phyloP scores from a whole-genome alignment of 768 basidiomycete species.

The Mycena belliarum region DNA sequence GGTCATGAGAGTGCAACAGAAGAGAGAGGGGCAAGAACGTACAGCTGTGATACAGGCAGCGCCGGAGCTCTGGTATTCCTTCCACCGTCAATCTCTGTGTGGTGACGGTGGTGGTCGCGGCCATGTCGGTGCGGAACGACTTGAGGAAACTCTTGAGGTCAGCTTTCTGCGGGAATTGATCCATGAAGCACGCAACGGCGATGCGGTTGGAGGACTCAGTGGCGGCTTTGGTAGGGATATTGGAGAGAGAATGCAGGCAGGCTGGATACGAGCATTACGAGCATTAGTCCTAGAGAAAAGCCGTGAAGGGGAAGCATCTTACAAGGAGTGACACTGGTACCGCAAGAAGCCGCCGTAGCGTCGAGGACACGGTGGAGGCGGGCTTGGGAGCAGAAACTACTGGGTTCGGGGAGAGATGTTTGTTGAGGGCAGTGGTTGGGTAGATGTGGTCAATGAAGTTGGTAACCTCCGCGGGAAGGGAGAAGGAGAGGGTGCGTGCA shows the following conservation, averaged over 20 bases:
- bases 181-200: slow-evolving; percentile 26
- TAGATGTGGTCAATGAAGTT: slow-evolving; percentile 34
- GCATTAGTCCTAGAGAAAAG: not conserved
- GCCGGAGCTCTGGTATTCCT: slow-evolving; percentile 14
- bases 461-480: slow-evolving; percentile 34
- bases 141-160: slow-evolving; percentile 25
- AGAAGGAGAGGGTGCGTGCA: slow-evolving; percentile 39
- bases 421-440: slow-evolving; percentile 34
- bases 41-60: slow-evolving; percentile 24
- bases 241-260: slow-evolving; percentile 28
- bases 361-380: not conserved
- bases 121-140: slow-evolving; percentile 21
- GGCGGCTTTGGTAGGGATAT: slow-evolving; percentile 33
- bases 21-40: not conserved
- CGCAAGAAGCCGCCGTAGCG: slow-evolving; percentile 8
- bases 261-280: not conserved
- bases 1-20: not conserved
- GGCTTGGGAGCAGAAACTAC: slow-evolving; percentile 17
- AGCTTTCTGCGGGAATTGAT: slow-evolving; percentile 19
- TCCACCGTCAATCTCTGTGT: slow-evolving; percentile 23
- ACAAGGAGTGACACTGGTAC: slow-evolving; percentile 15
- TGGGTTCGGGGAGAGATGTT: slow-evolving; percentile 17
- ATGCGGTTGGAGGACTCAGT: slow-evolving; percentile 20
- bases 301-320: not conserved
- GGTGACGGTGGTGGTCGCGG: slow-evolving; percentile 22